phyloP scores from a whole-genome alignment of 1,284 basidiomycete species.

The Amylostereum chailletii region DNA sequence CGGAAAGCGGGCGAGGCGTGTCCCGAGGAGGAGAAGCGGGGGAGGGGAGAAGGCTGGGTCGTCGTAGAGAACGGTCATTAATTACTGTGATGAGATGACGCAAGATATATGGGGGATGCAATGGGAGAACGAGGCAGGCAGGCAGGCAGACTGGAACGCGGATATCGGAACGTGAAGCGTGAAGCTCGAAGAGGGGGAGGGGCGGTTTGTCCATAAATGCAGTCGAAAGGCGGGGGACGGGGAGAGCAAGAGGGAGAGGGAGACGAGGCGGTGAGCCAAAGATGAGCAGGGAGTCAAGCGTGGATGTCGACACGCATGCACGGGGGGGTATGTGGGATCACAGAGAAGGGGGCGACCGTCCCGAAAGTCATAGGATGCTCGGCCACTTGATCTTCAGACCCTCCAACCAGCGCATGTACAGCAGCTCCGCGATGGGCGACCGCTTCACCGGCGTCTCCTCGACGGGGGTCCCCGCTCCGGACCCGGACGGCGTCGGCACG shows the following conservation, averaged over 20 bases:
- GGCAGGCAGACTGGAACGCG: too few relatives aligned
- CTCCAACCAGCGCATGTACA: slow-evolving; percentile 95
- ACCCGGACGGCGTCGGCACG: slow-evolving; percentile 34
- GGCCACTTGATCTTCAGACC: slow-evolving; percentile 87
- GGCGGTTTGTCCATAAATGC: background rate
- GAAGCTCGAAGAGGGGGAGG: background rate
- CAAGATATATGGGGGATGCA: background rate
- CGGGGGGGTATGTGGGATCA: background rate
- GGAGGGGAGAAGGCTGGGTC: background rate
- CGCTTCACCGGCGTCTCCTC: slow-evolving; percentile 36
- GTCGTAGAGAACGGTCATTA: background rate
- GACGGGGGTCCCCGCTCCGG: slow-evolving; percentile 18
- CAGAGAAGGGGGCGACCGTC: background rate
- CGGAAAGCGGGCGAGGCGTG: background rate
- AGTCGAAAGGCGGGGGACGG: background rate
- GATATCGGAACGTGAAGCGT: background rate
- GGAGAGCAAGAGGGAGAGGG: background rate
- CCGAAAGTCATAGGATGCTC: slow-evolving; percentile 41
- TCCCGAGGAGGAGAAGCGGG: background rate
- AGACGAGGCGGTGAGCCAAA: slow-evolving; percentile 8
- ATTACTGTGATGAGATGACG: background rate
- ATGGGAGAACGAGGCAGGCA: background rate
- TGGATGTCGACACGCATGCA: background rate
- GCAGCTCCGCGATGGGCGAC: slow-evolving; percentile 84
- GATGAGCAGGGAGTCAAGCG: background rate